Evolutionary conservation across 495 filamentous ascomycete species (phyloP).

Genomic region (Aspergillus conjunctus): DNA sequence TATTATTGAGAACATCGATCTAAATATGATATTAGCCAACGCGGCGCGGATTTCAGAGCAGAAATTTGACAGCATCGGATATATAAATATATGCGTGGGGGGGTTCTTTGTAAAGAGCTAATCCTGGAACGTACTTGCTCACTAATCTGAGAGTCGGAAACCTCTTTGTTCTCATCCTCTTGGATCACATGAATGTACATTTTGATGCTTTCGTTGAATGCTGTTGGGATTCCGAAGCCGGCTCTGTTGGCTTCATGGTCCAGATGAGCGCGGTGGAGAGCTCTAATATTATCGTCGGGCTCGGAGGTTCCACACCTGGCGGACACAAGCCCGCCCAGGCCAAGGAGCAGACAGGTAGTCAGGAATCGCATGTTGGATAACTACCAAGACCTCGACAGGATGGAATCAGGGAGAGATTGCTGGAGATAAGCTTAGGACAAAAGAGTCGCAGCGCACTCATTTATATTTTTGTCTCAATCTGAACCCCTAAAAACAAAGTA

Average conservation of each 20-base stretch:
- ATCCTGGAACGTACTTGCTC: neutral
- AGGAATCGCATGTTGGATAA: neutral
- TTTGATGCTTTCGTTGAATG: neutral
- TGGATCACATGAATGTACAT: conserved; percentile 11
- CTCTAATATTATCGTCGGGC: conserved; percentile 2
- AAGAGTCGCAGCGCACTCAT: too few species aligned
- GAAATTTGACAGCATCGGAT: neutral
- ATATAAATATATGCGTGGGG: too few species aligned
- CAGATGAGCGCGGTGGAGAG: neutral
- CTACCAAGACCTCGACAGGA: neutral
- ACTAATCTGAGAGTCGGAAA: neutral
- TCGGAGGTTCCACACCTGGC: conserved; percentile 2
- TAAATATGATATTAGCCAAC: neutral
- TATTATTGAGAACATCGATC: conserved; percentile 4
- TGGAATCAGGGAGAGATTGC: too few species aligned
- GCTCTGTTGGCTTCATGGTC: neutral
- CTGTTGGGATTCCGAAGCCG: neutral
- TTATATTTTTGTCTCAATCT: too few species aligned
- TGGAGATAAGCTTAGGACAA: neutral
- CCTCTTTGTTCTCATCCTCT: neutral
- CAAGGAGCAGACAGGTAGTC: neutral
- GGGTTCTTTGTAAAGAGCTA: too few species aligned
- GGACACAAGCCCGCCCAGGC: neutral
- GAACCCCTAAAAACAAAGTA: too few species aligned
- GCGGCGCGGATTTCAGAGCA: neutral